Evolutionary conservation across 2,329 filamentous ascomycete species (phyloP).

Genomic region (Aquanectria penicillioides): DNA sequence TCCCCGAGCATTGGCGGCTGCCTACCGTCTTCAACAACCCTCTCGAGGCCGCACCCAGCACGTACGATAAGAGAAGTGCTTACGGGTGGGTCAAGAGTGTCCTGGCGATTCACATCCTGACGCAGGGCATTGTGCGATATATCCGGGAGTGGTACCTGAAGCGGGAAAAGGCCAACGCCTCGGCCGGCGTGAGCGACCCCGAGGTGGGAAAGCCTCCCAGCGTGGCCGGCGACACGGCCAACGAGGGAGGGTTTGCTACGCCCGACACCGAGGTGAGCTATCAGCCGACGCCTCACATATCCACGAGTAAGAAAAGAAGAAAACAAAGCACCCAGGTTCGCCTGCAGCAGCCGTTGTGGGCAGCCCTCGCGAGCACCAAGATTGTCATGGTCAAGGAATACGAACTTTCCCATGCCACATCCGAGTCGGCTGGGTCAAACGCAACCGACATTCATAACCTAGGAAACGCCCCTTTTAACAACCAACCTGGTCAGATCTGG

Average conservation of each 20-base stretch:
- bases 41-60: slow-evolving; percentile 51
- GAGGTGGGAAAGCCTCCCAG: slow-evolving; percentile 67
- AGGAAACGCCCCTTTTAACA: slow-evolving; percentile 78
- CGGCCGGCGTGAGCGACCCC: slow-evolving; percentile 64
- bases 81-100: slow-evolving; percentile 75
- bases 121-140: slow-evolving; percentile 76
- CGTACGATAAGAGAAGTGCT: slow-evolving; percentile 67
- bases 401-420: slow-evolving; percentile 80
- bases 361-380: slow-evolving; percentile 93
- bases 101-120: slow-evolving; percentile 78
- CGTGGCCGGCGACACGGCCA: slow-evolving; percentile 43
- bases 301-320: slow-evolving; percentile 81
- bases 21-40: slow-evolving; percentile 58
- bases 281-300: slow-evolving; percentile 53
- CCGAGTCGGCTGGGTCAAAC: slow-evolving; percentile 78
- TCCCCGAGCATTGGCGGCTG: slow-evolving; percentile 59
- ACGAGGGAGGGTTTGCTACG: slow-evolving; percentile 57
- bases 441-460: slow-evolving; percentile 81
- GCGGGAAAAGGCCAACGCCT: slow-evolving; percentile 65
- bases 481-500: slow-evolving; percentile 79
- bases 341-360: slow-evolving; percentile 92
- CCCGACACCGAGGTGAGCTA: slow-evolving; percentile 60
- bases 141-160: slow-evolving; percentile 75
- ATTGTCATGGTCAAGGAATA: slow-evolving; percentile 95
- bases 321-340: slow-evolving; percentile 92